Percentiles rank a stretch among this genome's conserved stretches.
Conservation (phyloP, 208 protist genomes). For the Trypanosomatidae sp. region DNA sequence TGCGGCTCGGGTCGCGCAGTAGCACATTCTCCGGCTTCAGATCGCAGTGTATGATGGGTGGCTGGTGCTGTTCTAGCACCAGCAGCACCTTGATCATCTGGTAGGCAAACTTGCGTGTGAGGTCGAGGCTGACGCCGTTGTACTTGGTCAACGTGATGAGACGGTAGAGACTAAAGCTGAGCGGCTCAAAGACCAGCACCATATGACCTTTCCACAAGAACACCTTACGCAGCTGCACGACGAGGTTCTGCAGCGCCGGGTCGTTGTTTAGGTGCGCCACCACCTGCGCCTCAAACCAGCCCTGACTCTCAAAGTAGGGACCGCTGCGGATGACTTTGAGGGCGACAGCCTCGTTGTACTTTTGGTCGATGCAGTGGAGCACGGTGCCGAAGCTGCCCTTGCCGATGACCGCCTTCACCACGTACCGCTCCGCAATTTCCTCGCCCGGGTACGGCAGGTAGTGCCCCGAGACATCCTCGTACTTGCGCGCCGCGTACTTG, state of each 20-base stretch:
- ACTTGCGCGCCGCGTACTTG: slow-evolving; percentile 35
- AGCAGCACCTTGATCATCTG: slow-evolving; percentile 93
- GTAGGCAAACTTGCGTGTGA: slow-evolving; percentile 94
- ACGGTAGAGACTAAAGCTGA: slow-evolving; percentile 97
- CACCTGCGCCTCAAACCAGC: slow-evolving; percentile 81
- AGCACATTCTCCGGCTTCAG: slow-evolving; percentile 97
- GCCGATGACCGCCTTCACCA: slow-evolving; percentile 80
- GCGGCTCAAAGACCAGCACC: slow-evolving; percentile 97
- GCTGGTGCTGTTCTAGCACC: slow-evolving; percentile 87
- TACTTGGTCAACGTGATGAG: slow-evolving; percentile 91
- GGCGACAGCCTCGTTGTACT: slow-evolving; percentile 74
- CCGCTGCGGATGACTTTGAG: slow-evolving; percentile 89
- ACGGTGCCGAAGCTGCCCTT: slow-evolving; percentile 91
- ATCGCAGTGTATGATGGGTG: slow-evolving; percentile 98
- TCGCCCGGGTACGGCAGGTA: slow-evolving; percentile 78
- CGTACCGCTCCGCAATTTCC: slow-evolving; percentile 75
- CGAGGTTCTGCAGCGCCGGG: slow-evolving; percentile 53
- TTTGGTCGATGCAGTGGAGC: slow-evolving; percentile 73
- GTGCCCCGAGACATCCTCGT: slow-evolving; percentile 82
- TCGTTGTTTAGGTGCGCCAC: slow-evolving; percentile 70
- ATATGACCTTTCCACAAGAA: slow-evolving; percentile 92
- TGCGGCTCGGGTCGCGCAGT: slow-evolving; percentile 84
- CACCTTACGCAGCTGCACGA: slow-evolving; percentile 78
- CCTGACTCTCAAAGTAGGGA: slow-evolving; percentile 73
- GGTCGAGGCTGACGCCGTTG: slow-evolving; percentile 87